A percentile compares a stretch with the other conserved stretches of the same genome.
phyloP scores from a whole-genome alignment of 345 rosid species.

The Brassica napus region DNA sequence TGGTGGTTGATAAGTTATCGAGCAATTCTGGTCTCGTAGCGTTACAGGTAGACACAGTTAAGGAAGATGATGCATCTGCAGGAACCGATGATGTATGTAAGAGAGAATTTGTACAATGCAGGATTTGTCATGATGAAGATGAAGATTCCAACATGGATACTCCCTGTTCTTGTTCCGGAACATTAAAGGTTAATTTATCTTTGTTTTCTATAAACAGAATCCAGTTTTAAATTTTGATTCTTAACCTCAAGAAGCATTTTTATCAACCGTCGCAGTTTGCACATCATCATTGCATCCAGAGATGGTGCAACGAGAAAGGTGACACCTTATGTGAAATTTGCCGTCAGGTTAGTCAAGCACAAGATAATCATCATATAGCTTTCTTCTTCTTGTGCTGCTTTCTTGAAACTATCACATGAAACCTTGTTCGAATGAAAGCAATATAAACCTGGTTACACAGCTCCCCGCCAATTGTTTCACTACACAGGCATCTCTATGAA shows the following conservation, averaged over 20 bases:
- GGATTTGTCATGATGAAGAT: constrained; percentile 94
- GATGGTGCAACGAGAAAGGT: constrained; percentile 91
- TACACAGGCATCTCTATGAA: constrained; percentile 58
- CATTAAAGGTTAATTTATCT: constrained; percentile 65
- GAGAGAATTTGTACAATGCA: constrained; percentile 56
- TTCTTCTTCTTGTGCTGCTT: neutral
- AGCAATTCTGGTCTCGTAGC: constrained; percentile 48
- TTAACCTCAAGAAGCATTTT: neutral
- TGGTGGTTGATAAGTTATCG: constrained; percentile 60
- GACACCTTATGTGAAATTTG: constrained; percentile 82
- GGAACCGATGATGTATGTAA: constrained; percentile 48
- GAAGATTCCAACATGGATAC: constrained; percentile 68
- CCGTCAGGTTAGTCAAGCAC: constrained; percentile 49
- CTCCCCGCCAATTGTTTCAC: constrained; percentile 56
- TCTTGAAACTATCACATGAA: neutral
- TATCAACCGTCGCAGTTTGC: constrained; percentile 62
- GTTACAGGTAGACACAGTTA: constrained; percentile 23
- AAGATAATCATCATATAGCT: neutral
- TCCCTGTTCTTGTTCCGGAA: constrained; percentile 86
- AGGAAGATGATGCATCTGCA: constrained; percentile 21
- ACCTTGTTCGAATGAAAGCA: constrained; percentile 51
- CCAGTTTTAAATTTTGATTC: neutral
- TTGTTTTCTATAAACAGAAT: neutral
- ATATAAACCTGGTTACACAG: constrained; percentile 63
- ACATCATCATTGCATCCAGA: constrained; percentile 76